Evolutionary conservation across 2,329 filamentous ascomycete species (phyloP).

Genomic region (Calycina herbarum): DNA sequence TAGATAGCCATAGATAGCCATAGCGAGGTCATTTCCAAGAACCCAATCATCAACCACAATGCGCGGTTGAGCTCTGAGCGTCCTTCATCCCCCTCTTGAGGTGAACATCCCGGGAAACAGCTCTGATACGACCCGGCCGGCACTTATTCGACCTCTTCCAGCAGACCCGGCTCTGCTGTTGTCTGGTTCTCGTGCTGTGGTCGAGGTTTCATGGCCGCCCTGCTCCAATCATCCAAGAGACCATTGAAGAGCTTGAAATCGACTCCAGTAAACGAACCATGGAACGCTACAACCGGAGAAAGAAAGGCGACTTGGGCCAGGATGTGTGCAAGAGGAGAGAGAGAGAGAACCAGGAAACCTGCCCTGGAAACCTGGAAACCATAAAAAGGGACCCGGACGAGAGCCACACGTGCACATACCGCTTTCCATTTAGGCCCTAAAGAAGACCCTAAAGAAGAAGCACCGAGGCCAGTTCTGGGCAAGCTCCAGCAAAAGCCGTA

Average conservation of each 20-base stretch:
- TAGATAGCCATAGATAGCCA: not conserved
- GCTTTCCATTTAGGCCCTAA: too few relatives aligned
- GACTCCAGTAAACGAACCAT: not conserved
- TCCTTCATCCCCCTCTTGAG: not conserved
- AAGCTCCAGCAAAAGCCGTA: too few relatives aligned
- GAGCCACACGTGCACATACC: not conserved
- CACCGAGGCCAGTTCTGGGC: too few relatives aligned
- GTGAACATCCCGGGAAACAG: too few relatives aligned
- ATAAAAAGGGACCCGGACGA: not conserved
- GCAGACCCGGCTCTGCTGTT: not conserved
- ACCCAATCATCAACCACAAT: not conserved
- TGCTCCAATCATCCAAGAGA: not conserved
- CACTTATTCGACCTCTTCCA: not conserved
- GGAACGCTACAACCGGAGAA: not conserved
- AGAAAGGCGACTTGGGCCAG: not conserved
- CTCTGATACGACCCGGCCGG: not conserved
- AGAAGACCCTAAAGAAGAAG: too few relatives aligned
- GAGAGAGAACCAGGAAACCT: not conserved
- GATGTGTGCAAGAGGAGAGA: too few relatives aligned
- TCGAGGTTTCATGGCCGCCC: not conserved
- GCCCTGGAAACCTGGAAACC: not conserved
- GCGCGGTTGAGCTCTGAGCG: not conserved
- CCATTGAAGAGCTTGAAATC: not conserved
- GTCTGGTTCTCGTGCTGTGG: slow-evolving; percentile 1
- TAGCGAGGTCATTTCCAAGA: not conserved